phyloP scores from a whole-genome alignment of 2,329 filamentous ascomycete species.

The Colletotrichum kahawae region DNA sequence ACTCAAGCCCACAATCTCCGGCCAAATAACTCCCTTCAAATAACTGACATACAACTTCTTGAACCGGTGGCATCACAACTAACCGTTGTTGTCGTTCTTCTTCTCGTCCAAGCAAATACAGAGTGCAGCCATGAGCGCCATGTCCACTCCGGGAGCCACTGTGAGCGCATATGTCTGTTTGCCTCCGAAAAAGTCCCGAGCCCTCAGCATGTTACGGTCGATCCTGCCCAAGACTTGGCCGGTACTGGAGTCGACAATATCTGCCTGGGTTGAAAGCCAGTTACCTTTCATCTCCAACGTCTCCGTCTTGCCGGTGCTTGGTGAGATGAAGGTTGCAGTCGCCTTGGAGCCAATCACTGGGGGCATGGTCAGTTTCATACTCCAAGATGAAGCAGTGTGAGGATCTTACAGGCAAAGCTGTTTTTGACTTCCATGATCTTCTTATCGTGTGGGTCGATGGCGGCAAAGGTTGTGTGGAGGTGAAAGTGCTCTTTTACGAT shows the following conservation, averaged over 20 bases:
- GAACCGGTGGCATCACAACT: not conserved
- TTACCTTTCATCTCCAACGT: constrained; percentile 64
- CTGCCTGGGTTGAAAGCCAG: constrained; percentile 61
- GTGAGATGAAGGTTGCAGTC: constrained; percentile 61
- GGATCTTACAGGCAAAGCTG: not conserved
- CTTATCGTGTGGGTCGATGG: constrained; percentile 48
- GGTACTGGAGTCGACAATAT: constrained; percentile 59
- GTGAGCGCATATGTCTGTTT: constrained; percentile 71
- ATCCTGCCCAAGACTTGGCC: constrained; percentile 62
- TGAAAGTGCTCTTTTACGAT: constrained; percentile 58
- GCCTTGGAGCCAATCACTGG: constrained; percentile 60
- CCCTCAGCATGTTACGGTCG: constrained; percentile 61
- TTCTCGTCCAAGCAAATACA: constrained; percentile 73
- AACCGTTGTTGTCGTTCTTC: constrained; percentile 42
- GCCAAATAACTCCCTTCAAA: not conserved
- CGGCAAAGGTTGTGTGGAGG: constrained; percentile 57
- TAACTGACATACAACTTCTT: not conserved
- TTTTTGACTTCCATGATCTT: constrained; percentile 62
- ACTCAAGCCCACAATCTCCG: not conserved
- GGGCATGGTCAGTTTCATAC: not conserved
- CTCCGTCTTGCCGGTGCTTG: constrained; percentile 44
- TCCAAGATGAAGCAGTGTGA: not conserved
- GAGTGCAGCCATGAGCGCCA: constrained; percentile 68
- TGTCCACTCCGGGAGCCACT: constrained; percentile 69
- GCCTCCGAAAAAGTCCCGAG: constrained; percentile 60